These are phyloP conservation scores for Mortierella sp. DNA, from an alignment of 371 early-diverging fungal genomes.

Conservation along the genomic window DNA sequence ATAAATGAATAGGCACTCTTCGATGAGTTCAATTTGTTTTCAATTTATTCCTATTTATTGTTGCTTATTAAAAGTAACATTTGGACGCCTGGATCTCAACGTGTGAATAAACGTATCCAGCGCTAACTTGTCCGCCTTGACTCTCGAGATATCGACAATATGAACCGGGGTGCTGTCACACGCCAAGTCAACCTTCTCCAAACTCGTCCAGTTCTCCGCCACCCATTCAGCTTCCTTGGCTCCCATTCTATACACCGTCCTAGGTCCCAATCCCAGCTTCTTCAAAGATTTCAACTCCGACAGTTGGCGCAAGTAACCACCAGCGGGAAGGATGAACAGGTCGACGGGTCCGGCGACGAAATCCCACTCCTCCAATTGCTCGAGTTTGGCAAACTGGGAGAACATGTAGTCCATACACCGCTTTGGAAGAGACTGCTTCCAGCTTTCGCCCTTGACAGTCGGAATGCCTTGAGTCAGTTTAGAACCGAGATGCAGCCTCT, in stretches of 20 bases:
- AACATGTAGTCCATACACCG: conserved; percentile 27
- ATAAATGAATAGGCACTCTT: too few species aligned
- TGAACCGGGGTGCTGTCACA: conserved; percentile 1
- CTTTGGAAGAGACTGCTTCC: conserved; percentile 27
- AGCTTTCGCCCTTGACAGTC: conserved; percentile 23
- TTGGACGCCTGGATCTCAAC: conserved; percentile 19
- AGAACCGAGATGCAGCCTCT: conserved; percentile 20
- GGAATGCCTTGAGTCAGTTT: conserved; percentile 23
- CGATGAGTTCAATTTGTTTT: too few species aligned
- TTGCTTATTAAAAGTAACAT: conserved; percentile 1
- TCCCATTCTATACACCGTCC: conserved; percentile 22
- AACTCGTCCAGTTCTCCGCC: conserved; percentile 21
- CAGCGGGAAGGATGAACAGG: conserved; percentile 14
- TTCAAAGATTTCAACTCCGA: conserved; percentile 17
- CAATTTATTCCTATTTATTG: not conserved
- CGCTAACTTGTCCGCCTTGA: conserved; percentile 24
- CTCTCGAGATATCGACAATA: conserved; percentile 19
- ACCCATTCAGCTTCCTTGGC: conserved; percentile 26
- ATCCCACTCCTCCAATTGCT: conserved; percentile 21
- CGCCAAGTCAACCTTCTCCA: conserved; percentile 18
- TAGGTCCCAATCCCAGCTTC: conserved; percentile 16
- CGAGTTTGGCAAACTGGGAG: conserved; percentile 23
- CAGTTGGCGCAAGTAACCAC: conserved; percentile 21
- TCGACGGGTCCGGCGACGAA: conserved; percentile 22
- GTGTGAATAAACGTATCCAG: conserved; percentile 26